Base-by-base conservation (phyloP, 2,329 filamentous ascomycete species). In the Cercospora nicotianae region DNA sequence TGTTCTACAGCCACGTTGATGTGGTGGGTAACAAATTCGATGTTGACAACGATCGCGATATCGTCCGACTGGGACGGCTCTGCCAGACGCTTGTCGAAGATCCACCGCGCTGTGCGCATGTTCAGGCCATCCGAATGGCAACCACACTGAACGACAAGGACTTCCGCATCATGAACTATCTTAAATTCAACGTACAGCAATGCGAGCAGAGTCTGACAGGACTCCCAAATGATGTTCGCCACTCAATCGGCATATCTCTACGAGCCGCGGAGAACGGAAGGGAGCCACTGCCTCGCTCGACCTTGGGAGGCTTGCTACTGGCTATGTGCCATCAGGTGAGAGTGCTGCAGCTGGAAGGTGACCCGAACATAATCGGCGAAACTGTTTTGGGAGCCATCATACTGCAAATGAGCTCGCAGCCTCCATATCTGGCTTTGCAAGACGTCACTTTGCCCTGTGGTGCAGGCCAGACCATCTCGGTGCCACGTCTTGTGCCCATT, bases 1-100 rank as follows among this genome's bases (percentile, higher is more conserved):
- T 33, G 36, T 36, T 65, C 20, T 65, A 65, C 57, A 30, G 51
- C n/a, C 42, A n/a, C 10, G 23, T 60, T 20, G 57, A 57, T 26
- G 26, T 60, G 26, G 10, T 23, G n/a, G 31, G 45, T 5, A 4
- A 18, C 10, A 20, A 23, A 9, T 55, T 30, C 45, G 18, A 55
- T 26, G 26, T 12, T 28, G 10, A 30, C 9, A 31, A 31, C 13
- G 16, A 42, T 48, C 18, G 26, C 39, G 31, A 28, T 18, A 31
- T 60, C 9, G 7, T 33, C 55, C 55, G 55, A 7, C 55, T 65
- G 13, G 26, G 33, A 1, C 36, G n/a, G 30, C 39, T 65, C 55
- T 65, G 55, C 10, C 36, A 26, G 13, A 60, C 63, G 3, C n/a
- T 65, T 5, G 28, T 65, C 9, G 10, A 59, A 23, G 51, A 59